These are phyloP conservation scores for Akanthomyces uredinophilus DNA, from an alignment of 2,329 filamentous ascomycete species.

Conservation along the genomic window DNA sequence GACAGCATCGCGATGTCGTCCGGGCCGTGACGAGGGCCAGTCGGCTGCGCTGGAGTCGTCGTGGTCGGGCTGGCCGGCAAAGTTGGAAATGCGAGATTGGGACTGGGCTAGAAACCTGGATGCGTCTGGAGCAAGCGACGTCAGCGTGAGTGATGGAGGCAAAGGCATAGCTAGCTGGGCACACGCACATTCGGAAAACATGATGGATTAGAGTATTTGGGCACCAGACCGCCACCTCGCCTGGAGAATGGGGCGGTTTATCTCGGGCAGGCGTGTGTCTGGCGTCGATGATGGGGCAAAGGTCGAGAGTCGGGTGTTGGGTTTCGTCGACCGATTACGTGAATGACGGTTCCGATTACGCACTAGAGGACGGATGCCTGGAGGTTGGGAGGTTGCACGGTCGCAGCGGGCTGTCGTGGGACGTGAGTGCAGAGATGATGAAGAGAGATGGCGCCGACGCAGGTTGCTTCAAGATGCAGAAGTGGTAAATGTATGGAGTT, in stretches of 20 bases:
- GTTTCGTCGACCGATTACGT: background rate
- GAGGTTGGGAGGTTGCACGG: background rate
- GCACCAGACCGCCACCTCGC: conserved; percentile 10
- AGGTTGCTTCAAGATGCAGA: background rate
- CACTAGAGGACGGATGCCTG: background rate
- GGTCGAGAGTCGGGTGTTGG: background rate
- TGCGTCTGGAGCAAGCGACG: conserved; percentile 60
- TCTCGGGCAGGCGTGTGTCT: background rate
- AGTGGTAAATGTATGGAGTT: background rate
- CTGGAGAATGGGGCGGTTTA: conserved; percentile 2
- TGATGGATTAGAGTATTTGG: conserved; percentile 17
- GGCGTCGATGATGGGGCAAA: background rate
- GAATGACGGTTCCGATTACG: background rate
- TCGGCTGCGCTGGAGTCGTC: conserved; percentile 28
- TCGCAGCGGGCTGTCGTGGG: background rate
- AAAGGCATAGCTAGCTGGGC: conserved; percentile 2
- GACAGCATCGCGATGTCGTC: conserved; percentile 26
- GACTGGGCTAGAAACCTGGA: conserved; percentile 95
- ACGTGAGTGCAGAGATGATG: background rate
- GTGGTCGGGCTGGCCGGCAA: conserved; percentile 53
- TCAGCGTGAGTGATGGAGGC: conserved; percentile 20
- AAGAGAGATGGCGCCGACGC: background rate
- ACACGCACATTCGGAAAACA: conserved; percentile 76
- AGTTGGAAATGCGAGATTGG: conserved; percentile 77
- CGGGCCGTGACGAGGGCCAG: conserved; percentile 30